Conservation (phyloP, 805 yeast species). For the Zygosaccharomyces rouxii region DNA sequence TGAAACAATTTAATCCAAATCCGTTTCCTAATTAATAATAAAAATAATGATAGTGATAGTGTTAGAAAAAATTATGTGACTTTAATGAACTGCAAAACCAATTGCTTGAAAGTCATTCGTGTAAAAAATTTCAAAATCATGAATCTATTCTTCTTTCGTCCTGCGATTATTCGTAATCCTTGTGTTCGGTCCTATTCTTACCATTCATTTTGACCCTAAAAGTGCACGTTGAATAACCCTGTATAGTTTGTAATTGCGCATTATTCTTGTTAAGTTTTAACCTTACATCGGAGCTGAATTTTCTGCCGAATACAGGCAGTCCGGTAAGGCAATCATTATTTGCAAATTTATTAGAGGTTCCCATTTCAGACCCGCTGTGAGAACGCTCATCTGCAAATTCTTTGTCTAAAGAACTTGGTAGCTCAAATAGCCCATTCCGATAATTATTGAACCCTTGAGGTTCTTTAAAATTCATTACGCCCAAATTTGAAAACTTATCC, state of each 20-base stretch:
- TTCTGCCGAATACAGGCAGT: constrained; percentile 1
- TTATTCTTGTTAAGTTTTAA: constrained; percentile 11
- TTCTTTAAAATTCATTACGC: neutral
- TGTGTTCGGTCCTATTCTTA: neutral
- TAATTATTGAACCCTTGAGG: neutral
- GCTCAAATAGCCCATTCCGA: neutral
- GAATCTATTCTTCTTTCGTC: no score
- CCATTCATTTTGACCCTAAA: constrained; percentile 23
- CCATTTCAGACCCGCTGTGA: constrained; percentile 3
- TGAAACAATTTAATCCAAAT: constrained; percentile 2
- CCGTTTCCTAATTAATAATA: neutral
- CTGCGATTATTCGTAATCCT: neutral
- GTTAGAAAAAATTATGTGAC: neutral
- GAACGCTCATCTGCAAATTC: neutral
- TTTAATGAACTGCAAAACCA: neutral
- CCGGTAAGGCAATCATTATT: neutral
- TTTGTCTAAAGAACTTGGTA: neutral
- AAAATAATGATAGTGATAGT: neutral
- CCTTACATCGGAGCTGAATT: constrained; percentile 15
- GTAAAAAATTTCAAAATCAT: no score
- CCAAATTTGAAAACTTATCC: neutral
- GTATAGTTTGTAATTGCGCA: constrained; percentile 9
- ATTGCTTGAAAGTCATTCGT: neutral
- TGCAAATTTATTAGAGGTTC: neutral
- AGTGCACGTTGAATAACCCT: constrained; percentile 21